A percentile compares a stretch with the other conserved stretches of the same genome.
Evolutionary conservation across 441 rosid species (phyloP).

Genomic region (Cnidoscolus chayamansa): DNA sequence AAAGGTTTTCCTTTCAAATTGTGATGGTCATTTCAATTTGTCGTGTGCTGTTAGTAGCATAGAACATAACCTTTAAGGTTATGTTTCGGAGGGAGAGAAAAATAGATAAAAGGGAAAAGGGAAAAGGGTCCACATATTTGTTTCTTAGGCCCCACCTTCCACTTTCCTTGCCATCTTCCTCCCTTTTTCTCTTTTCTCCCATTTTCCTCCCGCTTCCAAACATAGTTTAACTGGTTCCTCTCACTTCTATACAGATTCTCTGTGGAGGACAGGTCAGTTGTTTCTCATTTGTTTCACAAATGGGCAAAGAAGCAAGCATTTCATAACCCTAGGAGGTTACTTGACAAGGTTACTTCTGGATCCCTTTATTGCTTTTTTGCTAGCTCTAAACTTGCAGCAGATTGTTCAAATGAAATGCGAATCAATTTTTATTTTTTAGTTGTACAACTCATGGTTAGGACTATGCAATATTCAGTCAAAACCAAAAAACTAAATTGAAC

Average conservation of each 20-base stretch:
- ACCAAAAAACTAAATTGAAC: no score
- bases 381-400: background rate
- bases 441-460: no score
- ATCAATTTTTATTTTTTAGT: no score
- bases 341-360: slow-evolving; percentile 57
- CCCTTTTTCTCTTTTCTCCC: no score
- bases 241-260: slow-evolving; percentile 51
- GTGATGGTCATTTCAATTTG: slow-evolving; percentile 12
- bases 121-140: no score
- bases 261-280: slow-evolving; percentile 72
- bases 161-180: no score
- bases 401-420: no score
- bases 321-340: slow-evolving; percentile 79
- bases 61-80: background rate
- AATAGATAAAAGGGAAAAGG: no score
- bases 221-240: background rate
- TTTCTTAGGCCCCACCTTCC: no score
- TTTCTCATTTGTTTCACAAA: slow-evolving; percentile 86
- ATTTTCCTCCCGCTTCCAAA: no score
- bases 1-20: slow-evolving; percentile 47
- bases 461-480: no score
- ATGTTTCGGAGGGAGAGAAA: no score
- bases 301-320: slow-evolving; percentile 97
- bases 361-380: slow-evolving; percentile 18
- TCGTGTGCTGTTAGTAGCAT: slow-evolving; percentile 13